A percentile compares a stretch with the other conserved stretches of the same genome.
Conservation (phyloP, 352 stramenopile species). For the Pythium graminicola region DNA sequence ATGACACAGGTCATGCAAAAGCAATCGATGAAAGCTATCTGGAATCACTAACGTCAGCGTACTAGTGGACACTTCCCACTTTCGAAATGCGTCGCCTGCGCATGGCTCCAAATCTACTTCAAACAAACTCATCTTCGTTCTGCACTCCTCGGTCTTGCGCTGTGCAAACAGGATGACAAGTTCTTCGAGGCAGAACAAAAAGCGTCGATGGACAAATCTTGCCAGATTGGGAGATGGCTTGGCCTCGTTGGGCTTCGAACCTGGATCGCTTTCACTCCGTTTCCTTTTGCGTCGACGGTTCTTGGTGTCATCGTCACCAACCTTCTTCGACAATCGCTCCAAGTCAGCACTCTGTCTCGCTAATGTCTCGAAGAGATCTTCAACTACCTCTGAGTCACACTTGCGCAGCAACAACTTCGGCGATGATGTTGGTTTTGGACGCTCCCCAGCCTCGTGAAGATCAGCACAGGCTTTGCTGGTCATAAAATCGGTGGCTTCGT, state of each 20-base stretch:
- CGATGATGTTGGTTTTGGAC: slow-evolving; percentile 23
- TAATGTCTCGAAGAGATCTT: slow-evolving; percentile 52
- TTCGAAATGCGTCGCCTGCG: slow-evolving; percentile 36
- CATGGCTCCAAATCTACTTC: slow-evolving; percentile 55
- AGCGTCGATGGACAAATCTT: slow-evolving; percentile 65
- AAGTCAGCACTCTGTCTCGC: slow-evolving; percentile 24
- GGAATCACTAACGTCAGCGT: slow-evolving; percentile 63
- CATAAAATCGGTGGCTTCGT: slow-evolving; percentile 52
- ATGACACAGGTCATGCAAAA: slow-evolving; percentile 66
- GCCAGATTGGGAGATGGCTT: slow-evolving; percentile 33
- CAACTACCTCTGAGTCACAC: slow-evolving; percentile 45
- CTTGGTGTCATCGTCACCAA: neutral
- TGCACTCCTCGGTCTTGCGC: slow-evolving; percentile 56
- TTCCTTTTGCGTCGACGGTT: slow-evolving; percentile 19
- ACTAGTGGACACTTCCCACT: slow-evolving; percentile 64
- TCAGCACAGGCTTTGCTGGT: slow-evolving; percentile 51
- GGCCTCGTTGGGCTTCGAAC: neutral
- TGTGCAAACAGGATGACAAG: slow-evolving; percentile 71
- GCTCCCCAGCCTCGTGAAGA: slow-evolving; percentile 44
- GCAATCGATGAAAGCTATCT: slow-evolving; percentile 61
- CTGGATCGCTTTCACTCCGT: slow-evolving; percentile 8
- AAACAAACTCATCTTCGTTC: slow-evolving; percentile 36
- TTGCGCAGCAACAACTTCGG: slow-evolving; percentile 39
- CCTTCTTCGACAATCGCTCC: neutral
- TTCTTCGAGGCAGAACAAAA: slow-evolving; percentile 74